Base-by-base conservation (phyloP, 2,329 filamentous ascomycete species). In the Camptophora hylomeconis region DNA sequence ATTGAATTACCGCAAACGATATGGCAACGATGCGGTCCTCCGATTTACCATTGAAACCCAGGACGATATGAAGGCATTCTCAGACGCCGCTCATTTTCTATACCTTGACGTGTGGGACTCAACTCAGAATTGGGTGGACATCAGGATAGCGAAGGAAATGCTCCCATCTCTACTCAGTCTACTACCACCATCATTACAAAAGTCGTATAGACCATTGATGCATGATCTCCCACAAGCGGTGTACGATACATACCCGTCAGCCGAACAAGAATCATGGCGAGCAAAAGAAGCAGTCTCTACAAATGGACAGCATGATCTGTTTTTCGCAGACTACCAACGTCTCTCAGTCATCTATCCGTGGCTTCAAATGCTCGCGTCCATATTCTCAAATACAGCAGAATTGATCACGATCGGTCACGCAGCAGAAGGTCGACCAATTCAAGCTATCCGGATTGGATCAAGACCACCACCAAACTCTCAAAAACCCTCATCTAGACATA, bases 91-190 rank as follows among this genome's bases (percentile, higher is more conserved):
- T 1, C 67, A 79, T 36, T 71, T 73, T 11, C 67, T 94, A 14
- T 78, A 89, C 44, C 63, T 95, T 22, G 89, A 98, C 49, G 70
- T 95, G 2, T 98, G 89, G 89, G 77, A 81, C 13, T 83, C 80
- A 42, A 80, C 76, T 5, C 63, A 74, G 11, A 69, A 81, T 35
- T 89, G 79, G 63, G 80, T 89, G 15, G 89, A 98, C 51, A 75
- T 95, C 30, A 69, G 82, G 22, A 55, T 95, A 27, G 69, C 76
- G 30, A 73, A 79, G 48, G 72, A 82, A 43, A 74, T 82, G 41
- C 59, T 76, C 7, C 68, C 74, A n/a, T 73, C 80, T 10, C 63
- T 95, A 17, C 67, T 93, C 14, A 75, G 73, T 16, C 66, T 92
- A 15, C 67, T 98, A 5, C 87, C 89, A 7, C 47, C 61, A 7